Conservation (phyloP, 768 basidiomycete species). For the Cystobasidium ongulense region DNA sequence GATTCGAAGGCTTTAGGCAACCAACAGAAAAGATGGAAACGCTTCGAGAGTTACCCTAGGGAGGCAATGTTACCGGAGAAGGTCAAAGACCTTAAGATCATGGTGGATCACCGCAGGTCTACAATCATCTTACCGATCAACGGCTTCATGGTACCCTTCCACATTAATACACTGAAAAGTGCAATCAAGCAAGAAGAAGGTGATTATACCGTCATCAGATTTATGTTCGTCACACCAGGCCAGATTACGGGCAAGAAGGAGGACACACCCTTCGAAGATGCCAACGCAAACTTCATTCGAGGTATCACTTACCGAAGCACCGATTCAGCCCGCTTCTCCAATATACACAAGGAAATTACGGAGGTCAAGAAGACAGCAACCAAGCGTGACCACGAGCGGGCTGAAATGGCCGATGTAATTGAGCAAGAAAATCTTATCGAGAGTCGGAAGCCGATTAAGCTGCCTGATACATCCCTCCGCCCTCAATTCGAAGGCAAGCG, state of each 20-base stretch:
- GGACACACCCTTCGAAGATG: slow-evolving; percentile 95
- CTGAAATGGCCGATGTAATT: slow-evolving; percentile 95
- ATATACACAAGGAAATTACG: slow-evolving; percentile 80
- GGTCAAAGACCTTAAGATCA: slow-evolving; percentile 74
- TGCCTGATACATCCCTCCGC: slow-evolving; percentile 85
- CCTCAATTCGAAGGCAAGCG: slow-evolving; percentile 92
- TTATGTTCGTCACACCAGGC: slow-evolving; percentile 98
- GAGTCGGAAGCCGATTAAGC: slow-evolving; percentile 72
- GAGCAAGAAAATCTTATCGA: slow-evolving; percentile 87
- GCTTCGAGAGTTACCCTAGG: slow-evolving; percentile 93
- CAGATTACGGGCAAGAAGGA: slow-evolving; percentile 97
- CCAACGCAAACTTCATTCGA: slow-evolving; percentile 89
- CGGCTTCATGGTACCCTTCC: slow-evolving; percentile 92
- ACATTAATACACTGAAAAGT: slow-evolving; percentile 97
- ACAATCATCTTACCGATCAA: slow-evolving; percentile 87
- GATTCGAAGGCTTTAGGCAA: slow-evolving; percentile 64
- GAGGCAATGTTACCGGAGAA: slow-evolving; percentile 82
- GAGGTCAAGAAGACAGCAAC: slow-evolving; percentile 93
- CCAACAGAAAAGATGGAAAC: slow-evolving; percentile 87
- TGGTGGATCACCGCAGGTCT: slow-evolving; percentile 79
- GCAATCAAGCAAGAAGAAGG: slow-evolving; percentile 95
- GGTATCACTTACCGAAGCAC: slow-evolving; percentile 87
- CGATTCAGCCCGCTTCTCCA: slow-evolving; percentile 80
- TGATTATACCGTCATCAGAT: slow-evolving; percentile 83
- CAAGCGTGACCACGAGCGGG: slow-evolving; percentile 94